A percentile compares a stretch with the other conserved stretches of the same genome.
Conservation (phyloP, 805 yeast genomes). For the Cyberlindnera veronae region DNA sequence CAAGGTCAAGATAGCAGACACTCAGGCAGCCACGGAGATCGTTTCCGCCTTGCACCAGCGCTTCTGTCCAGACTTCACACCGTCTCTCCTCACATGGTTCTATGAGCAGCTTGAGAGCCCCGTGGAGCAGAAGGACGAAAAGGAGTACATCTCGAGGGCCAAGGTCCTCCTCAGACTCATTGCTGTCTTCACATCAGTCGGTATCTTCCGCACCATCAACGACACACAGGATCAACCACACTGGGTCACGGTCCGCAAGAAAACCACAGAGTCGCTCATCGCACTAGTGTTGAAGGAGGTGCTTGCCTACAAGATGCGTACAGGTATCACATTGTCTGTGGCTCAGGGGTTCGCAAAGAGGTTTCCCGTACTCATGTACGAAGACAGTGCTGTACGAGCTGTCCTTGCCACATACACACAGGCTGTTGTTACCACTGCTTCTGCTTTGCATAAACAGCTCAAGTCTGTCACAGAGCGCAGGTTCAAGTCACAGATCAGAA, state of each 20-base stretch:
- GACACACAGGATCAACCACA: slow-evolving; percentile 45
- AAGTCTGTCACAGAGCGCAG: slow-evolving; percentile 37
- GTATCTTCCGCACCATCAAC: slow-evolving; percentile 46
- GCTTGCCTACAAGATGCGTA: slow-evolving; percentile 37
- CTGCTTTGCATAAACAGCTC: slow-evolving; percentile 34
- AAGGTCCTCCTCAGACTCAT: slow-evolving; percentile 47
- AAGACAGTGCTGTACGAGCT: slow-evolving; percentile 27
- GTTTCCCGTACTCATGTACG: slow-evolving; percentile 34
- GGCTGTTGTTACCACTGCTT: slow-evolving; percentile 38
- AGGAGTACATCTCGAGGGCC: slow-evolving; percentile 38
- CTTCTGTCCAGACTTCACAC: slow-evolving; percentile 53
- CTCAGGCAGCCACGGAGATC: slow-evolving; percentile 61
- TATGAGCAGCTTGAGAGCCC: slow-evolving; percentile 39
- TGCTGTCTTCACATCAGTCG: slow-evolving; percentile 56
- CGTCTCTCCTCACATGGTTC: slow-evolving; percentile 40
- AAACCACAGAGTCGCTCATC: slow-evolving; percentile 37
- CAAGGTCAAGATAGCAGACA: slow-evolving; percentile 52
- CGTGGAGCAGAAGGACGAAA: slow-evolving; percentile 38
- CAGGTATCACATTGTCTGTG: slow-evolving; percentile 33
- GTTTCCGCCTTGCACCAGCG: slow-evolving; percentile 76
- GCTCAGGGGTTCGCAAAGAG: slow-evolving; percentile 49
- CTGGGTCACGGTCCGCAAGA: slow-evolving; percentile 35
- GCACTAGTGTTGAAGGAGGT: slow-evolving; percentile 43
- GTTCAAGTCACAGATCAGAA: slow-evolving; percentile 56
- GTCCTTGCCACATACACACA: slow-evolving; percentile 42